A percentile compares a stretch with the other conserved stretches of the same genome.
phyloP scores from a whole-genome alignment of 1,284 basidiomycete genomes.

The Trichosporon inkin region DNA sequence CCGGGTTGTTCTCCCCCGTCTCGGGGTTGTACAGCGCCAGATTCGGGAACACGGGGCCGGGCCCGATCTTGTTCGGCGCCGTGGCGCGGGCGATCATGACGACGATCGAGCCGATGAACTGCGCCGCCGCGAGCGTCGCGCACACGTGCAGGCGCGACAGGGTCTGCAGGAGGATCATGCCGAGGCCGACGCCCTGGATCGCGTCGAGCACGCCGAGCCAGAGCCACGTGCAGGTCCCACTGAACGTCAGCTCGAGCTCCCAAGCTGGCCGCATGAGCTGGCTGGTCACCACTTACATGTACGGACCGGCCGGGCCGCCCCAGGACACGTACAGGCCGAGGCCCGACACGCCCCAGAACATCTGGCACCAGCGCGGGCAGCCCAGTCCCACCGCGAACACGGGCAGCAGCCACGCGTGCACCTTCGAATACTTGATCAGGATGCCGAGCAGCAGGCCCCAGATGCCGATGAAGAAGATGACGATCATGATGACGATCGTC shows the following conservation, averaged over 20 bases:
- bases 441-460: slow-evolving; percentile 72
- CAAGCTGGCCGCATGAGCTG: neutral
- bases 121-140: slow-evolving; percentile 80
- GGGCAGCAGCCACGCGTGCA: slow-evolving; percentile 86
- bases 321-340: slow-evolving; percentile 74
- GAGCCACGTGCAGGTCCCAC: slow-evolving; percentile 76
- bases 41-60: slow-evolving; percentile 86
- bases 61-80: slow-evolving; percentile 59
- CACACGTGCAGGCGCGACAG: slow-evolving; percentile 87
- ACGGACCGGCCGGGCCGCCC: slow-evolving; percentile 77
- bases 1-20: slow-evolving; percentile 45
- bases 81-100: slow-evolving; percentile 51
- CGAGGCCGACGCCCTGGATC: slow-evolving; percentile 84
- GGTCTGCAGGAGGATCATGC: slow-evolving; percentile 90
- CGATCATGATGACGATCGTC: slow-evolving; percentile 72
- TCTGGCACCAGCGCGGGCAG: slow-evolving; percentile 86
- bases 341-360: slow-evolving; percentile 52
- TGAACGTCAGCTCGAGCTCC: slow-evolving; percentile 20
- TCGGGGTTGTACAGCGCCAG: slow-evolving; percentile 80
- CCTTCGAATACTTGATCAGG: slow-evolving; percentile 80
- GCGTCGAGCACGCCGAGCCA: slow-evolving; percentile 92
- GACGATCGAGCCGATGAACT: slow-evolving; percentile 53
- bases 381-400: slow-evolving; percentile 90
- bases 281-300: slow-evolving; percentile 53
- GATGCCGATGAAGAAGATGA: slow-evolving; percentile 76